A percentile compares a stretch with the other conserved stretches of the same genome.
Conservation (phyloP, 192 early-diverging fungal genomes). For the Funneliformis geosporum region DNA sequence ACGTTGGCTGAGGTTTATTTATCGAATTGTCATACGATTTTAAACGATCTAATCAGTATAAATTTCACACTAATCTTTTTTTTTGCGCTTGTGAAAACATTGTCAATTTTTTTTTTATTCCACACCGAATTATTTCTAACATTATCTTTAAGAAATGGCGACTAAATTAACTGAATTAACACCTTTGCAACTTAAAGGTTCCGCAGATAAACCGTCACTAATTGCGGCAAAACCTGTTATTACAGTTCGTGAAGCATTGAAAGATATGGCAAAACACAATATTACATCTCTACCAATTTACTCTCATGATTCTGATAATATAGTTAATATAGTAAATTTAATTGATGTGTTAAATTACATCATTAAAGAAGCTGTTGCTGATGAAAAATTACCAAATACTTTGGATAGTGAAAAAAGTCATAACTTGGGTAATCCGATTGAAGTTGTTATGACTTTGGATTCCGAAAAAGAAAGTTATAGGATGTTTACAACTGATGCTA, state of each 20-base stretch:
- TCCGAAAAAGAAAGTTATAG: constrained; percentile 48
- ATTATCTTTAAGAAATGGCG: not conserved
- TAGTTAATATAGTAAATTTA: constrained; percentile 56
- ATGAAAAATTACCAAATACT: constrained; percentile 7
- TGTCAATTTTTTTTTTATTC: too few species aligned
- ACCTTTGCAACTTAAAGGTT: constrained; percentile 35
- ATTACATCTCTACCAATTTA: constrained; percentile 59
- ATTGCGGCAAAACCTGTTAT: constrained; percentile 49
- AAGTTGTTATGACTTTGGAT: constrained; percentile 49
- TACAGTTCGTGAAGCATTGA: constrained; percentile 52
- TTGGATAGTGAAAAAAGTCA: constrained; percentile 36
- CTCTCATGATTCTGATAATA: constrained; percentile 47
- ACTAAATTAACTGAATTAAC: constrained; percentile 29
- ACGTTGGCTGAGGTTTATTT: too few species aligned
- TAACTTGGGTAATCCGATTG: constrained; percentile 38
- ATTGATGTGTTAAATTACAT: constrained; percentile 56
- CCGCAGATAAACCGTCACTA: constrained; percentile 33
- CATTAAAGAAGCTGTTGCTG: constrained; percentile 27
- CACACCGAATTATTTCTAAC: too few species aligned
- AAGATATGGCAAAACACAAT: constrained; percentile 47
- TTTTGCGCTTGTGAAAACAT: too few species aligned
- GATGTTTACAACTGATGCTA: constrained; percentile 37
- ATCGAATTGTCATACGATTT: too few species aligned
- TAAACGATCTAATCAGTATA: too few species aligned
- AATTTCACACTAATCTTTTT: too few species aligned